Base-by-base conservation (phyloP, 768 basidiomycete species). In the Leucocoprinus birnbaumii region DNA sequence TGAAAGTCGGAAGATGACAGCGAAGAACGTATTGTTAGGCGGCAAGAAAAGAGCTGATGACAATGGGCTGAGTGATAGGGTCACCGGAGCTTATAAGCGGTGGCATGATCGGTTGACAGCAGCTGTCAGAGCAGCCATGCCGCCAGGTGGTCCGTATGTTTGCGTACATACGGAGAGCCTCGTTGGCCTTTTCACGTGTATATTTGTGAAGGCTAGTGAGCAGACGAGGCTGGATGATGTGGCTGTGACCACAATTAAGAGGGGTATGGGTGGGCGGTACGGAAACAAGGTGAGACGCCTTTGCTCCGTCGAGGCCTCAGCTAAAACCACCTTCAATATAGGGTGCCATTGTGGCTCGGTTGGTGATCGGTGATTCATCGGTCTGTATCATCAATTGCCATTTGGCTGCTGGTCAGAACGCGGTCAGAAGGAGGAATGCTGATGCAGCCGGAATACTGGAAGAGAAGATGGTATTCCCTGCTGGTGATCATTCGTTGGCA, bases 381-480 rank as follows among this genome's bases (percentile, higher is more conserved):
- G 66, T 98, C 13, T 98, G 96, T 70, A 89, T 97, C 63, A 84
- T 98, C 73, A 99, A 99, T 71, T 94, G 91, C 60, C 96, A 99
- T 76, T 80, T 99, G 56, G 96, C 95, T n/a, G 92, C 93, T 5
- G 96, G 96, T 1, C 95, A 98, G 63, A 80, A 82, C 53, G 88
- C 89, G 48, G 80, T 89, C 16, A 80, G 89, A 1, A 79, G 89
- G 58, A 80, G 96, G 16, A 97, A 97, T 62, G 84, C 87, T 2
- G 96, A 99, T 68, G 75, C 94, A 10, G 86, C 89, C 5, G 87
- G 85, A 0, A 89, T 98, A 56, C 70, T 98, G 56, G 96, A 98
- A 62, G 88, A 90, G 58, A 85, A 85, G 51, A 68, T 79, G 1
- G 76, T 94, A 2, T 87, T 95, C 51, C 76, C 79, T 0, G 71